Base-by-base conservation (phyloP, 1,284 basidiomycete species). In the Trichosporon sp. region DNA sequence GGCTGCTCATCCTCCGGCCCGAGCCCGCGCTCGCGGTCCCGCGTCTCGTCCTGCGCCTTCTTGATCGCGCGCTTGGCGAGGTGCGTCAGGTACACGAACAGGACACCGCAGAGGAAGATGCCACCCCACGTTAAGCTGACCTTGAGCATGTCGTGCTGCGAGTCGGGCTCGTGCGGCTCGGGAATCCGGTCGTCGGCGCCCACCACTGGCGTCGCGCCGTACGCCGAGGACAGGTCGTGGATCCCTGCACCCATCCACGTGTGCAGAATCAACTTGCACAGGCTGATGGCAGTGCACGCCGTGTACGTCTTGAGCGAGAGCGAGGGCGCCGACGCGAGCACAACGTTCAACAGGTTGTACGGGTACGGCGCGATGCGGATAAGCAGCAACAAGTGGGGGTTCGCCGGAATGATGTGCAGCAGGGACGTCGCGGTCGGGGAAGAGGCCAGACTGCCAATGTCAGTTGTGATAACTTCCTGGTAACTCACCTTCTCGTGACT, bases 261-360 rank as follows among this genome's bases (percentile, higher is more conserved):
- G 64, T 81, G 78, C 29, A 80, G 70, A 13, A 86, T 77, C 64
- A 86, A 77, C 73, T 86, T 86, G 70, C 82, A 83, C 38, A 86
- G 75, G 2, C 84, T 83, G 4, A 86, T 65, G 1, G 85, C 85
- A 0, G 85, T 86, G 75, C 85, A 86, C 44, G 75, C 74, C 2
- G 83, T 82, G 74, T 86, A 86, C 9, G 84, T 85, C 66, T 78
- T 76, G 47, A 86, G 75, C 1, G 82, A 80, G 34, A 86, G 77
- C 3, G 84, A 80, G 6, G 82, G 81, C 2, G 84, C 83, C 47
- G 83, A 83, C n/a, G 85, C 85, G 23, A 86, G 82, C 13, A 86
- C 80, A 53, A 84, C 85, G 77, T 86, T 86, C 76, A 86, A 83
- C 56, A 86, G 79, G 75, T 86, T 86, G 83, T 85, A 86, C 2